Base-by-base conservation (phyloP, 129 eudicot genomes). In the Mikania micrantha region DNA sequence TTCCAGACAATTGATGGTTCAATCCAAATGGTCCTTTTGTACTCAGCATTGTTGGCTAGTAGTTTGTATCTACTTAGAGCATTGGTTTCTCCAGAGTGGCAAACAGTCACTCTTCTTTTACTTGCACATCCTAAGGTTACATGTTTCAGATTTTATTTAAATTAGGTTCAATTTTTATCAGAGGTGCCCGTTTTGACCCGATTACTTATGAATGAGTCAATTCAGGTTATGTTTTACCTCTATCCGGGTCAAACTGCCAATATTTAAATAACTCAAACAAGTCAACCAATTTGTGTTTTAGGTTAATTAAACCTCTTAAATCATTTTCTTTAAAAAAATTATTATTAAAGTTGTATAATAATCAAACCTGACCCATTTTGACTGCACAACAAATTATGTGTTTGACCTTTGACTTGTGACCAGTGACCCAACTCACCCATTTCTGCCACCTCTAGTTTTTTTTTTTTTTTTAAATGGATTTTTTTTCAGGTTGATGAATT, bases 401-500 rank as follows among this genome's bases (percentile, higher is more conserved):
- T 56, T 56, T 56, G 62, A 56, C 38, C 38, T 13, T n/a, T n/a
- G n/a, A n/a, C n/a, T n/a, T n/a, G n/a, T n/a, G n/a, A 53, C 34
- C 60, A 52, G 62, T 25, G n/a, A 59, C 27, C 24, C 20, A 34
- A 60, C 22, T 17, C 5, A n/a, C 25, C 45, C 42, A 32, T 32
- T 32, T 59, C 32, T n/a, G 40, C 64, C 5, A 11, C 60, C 34
- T 25, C 19, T 54, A 54, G 3, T 54, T 2, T 52, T 12, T 24
- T 49, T 49, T 49, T 2, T 27, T 49, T 19, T 20, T 20, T 13
- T 4, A 17, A 47, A 47, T 9, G 22, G 29, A n/a, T 32, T 34
- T 35, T 71, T 49, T 85, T 72, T 71, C 90, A 91, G 97, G 90
- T 81, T 60, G 85, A 91, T 68, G 65, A 45, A 69, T 87, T 91